Conservation (phyloP, 2,329 filamentous ascomycete species). For the Microcera coccophila region DNA sequence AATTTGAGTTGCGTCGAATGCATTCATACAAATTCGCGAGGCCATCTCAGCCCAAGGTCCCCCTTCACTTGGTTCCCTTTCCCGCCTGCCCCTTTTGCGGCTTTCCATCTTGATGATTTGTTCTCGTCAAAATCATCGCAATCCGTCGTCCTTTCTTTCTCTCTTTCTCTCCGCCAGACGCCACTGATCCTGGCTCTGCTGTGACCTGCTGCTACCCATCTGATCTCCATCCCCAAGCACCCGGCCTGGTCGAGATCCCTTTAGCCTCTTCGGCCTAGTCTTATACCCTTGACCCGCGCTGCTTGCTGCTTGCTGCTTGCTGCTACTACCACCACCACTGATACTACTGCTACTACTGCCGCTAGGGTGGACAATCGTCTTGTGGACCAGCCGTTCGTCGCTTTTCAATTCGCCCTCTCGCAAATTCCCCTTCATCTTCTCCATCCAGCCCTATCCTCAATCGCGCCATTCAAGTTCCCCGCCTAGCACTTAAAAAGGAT, state of each 20-base stretch:
- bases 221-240: constrained; percentile 4
- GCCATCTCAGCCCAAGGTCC: neutral
- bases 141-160: too few relatives aligned
- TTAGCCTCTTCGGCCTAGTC: constrained; percentile 1
- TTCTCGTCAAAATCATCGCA: too few relatives aligned
- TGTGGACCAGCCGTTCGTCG: constrained; percentile 23
- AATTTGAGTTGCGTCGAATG: neutral
- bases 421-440: constrained; percentile 5
- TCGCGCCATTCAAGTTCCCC: constrained; percentile 1
- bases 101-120: too few relatives aligned
- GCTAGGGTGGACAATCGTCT: neutral
- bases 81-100: too few relatives aligned
- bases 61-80: neutral
- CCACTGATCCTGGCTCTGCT: too few relatives aligned
- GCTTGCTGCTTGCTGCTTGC: constrained; percentile 16
- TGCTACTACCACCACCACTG: constrained; percentile 9
- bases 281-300: neutral
- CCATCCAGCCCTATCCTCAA: constrained; percentile 9
- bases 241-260: constrained; percentile 11
- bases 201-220: neutral
- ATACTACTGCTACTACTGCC: constrained; percentile 1
- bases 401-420: constrained; percentile 21
- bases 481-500: neutral
- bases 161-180: too few relatives aligned
- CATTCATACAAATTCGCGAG: neutral